Percentiles rank a stretch among this genome's conserved stretches.
Conservation (phyloP, 805 yeast genomes). For the Kodamaea laetipori region DNA sequence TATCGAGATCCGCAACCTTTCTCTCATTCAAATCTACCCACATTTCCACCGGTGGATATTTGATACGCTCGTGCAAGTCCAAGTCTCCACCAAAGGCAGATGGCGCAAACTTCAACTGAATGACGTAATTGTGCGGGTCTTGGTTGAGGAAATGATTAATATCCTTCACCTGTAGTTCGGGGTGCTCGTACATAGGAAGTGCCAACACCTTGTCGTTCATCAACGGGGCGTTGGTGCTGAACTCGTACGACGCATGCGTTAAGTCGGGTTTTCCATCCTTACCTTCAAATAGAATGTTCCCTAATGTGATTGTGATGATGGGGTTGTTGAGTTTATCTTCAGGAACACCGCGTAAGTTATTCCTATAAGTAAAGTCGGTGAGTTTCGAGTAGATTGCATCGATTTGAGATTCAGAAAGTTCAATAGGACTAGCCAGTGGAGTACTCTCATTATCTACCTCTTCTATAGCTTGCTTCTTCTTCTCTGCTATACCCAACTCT, state of each 20-base stretch:
- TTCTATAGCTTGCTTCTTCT: slow-evolving; percentile 1
- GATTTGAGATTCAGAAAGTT: slow-evolving; percentile 18
- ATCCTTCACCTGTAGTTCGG: slow-evolving; percentile 20
- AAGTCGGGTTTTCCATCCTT: slow-evolving; percentile 13
- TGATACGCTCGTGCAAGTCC: slow-evolving; percentile 21
- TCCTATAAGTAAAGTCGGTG: slow-evolving; percentile 28
- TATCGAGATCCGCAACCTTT: slow-evolving; percentile 37
- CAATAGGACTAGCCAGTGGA: too few species aligned
- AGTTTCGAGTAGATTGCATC: slow-evolving; percentile 28
- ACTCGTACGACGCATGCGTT: slow-evolving; percentile 20
- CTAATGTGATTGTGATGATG: slow-evolving; percentile 40
- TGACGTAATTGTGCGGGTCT: slow-evolving; percentile 28
- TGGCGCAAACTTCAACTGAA: slow-evolving; percentile 51
- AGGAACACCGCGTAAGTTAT: slow-evolving; percentile 24
- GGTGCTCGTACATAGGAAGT: slow-evolving; percentile 27
- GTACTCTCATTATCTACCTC: not conserved
- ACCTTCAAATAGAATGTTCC: slow-evolving; percentile 36
- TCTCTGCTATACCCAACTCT: slow-evolving; percentile 19
- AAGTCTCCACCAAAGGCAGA: slow-evolving; percentile 31
- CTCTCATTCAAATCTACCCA: slow-evolving; percentile 50
- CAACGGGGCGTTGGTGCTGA: slow-evolving; percentile 37
- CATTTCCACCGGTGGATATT: slow-evolving; percentile 57
- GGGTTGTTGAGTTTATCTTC: slow-evolving; percentile 24
- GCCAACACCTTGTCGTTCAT: slow-evolving; percentile 34
- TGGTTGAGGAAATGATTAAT: slow-evolving; percentile 23